Percentiles rank a stretch among this genome's conserved stretches.
phyloP scores from a whole-genome alignment of 176 grass and related monocot species.

The Cenchrus purpureus region DNA sequence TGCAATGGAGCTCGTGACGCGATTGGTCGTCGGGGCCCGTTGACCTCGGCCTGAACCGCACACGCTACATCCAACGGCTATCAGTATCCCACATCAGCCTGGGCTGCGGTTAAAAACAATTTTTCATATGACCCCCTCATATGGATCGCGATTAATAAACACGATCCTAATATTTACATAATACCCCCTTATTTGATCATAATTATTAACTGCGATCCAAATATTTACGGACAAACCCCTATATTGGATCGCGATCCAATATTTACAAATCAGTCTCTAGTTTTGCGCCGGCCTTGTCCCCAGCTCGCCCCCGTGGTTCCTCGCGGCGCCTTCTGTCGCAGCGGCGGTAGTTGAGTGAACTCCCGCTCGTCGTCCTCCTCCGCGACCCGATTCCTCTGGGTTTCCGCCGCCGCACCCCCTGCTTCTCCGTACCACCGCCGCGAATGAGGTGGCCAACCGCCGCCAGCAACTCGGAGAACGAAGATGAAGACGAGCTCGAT shows the following conservation, averaged over 20 bases:
- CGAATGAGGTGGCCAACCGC: not conserved
- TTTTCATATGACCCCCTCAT: not conserved
- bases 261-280: too few species aligned
- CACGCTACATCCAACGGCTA: not conserved
- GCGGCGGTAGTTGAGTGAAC: not conserved
- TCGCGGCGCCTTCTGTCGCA: not conserved
- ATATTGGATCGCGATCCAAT: too few species aligned
- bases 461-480: not conserved
- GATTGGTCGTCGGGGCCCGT: not conserved
- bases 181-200: too few species aligned
- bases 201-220: too few species aligned
- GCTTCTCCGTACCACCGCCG: not conserved
- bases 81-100: not conserved
- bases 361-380: not conserved
- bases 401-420: not conserved
- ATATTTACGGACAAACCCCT: too few species aligned
- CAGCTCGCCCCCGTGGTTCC: not conserved
- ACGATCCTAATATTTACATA: not conserved
- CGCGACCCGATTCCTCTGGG: not conserved
- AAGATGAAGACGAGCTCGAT: not conserved
- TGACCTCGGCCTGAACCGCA: not conserved
- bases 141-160: not conserved
- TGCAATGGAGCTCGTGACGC: not conserved
- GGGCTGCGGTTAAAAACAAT: not conserved
- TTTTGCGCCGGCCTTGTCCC: not conserved